Base-by-base conservation (phyloP, 2,329 filamentous ascomycete species). In the Penicillium italicum region DNA sequence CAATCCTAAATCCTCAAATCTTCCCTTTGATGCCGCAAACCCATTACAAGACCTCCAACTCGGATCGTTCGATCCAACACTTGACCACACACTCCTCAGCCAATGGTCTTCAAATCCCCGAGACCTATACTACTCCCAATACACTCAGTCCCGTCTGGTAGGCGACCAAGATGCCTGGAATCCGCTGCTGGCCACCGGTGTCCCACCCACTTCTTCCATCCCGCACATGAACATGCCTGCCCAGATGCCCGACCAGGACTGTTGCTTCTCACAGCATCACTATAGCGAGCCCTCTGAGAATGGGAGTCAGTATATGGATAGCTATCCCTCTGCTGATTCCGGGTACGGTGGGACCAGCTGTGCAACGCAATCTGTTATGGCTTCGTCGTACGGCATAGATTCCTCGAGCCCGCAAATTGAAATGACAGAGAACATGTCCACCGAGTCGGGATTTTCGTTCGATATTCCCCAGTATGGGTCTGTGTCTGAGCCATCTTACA, bases 261-360 rank as follows among this genome's bases (percentile, higher is more conserved):
- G 53, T 34, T 59, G 61, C 36, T 66, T 62, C 30, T 64, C 64
- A 1, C 64, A 64, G 22, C 58, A 62, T 12, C 67, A 67, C 26
- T 63, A 69, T 53, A 66, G 68, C 12, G 58, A 65, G 0, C 62
- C 62, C 2, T 74, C 72, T 1, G 72, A 74, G 40, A 63, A 60
- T 26, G 70, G 63, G 8, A 72, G 71, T 40, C 68, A 72, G 46
- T 62, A 64, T 53, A 68, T 69, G 24, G 64, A 67, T 3, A 66
- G 59, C 12, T 57, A 67, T 16, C 57, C 66, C 24, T 67, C 66
- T 10, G 63, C 62, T 1, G 73, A 76, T 57, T 74, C 74, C 1
- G 73, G 68, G 6, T 76, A 75, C 57, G 70, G 63, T 12, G 73
- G 68, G 40, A 63, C 60, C 11, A 70, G 63, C 46, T 62, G 63